These are phyloP conservation scores for Populus hybrid DNA, from an alignment of 441 rosid genomes.

Conservation along the genomic window DNA sequence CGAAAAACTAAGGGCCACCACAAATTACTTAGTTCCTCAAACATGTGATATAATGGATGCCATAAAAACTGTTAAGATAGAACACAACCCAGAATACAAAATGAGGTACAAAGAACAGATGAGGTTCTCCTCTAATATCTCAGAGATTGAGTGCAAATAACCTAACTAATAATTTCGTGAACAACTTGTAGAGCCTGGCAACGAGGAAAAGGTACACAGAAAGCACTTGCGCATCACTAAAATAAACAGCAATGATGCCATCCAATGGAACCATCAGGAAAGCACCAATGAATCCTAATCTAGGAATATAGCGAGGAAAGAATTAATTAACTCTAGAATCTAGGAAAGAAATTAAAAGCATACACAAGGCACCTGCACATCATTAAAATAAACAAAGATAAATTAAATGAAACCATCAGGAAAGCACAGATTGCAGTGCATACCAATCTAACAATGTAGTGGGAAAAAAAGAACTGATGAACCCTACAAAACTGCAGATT, in stretches of 20 bases:
- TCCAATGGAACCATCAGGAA: neutral
- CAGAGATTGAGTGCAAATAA: neutral
- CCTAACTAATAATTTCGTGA: neutral
- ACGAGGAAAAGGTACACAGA: neutral
- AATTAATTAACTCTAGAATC: neutral
- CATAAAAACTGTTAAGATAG: neutral
- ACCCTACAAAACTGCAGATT: neutral
- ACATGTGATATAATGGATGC: neutral
- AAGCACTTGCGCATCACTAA: neutral
- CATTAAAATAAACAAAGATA: neutral
- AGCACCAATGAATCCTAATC: neutral
- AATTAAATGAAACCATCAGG: neutral
- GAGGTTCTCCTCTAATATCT: neutral
- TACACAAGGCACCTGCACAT: neutral
- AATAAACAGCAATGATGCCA: neutral
- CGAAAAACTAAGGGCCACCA: neutral
- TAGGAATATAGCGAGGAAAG: neutral
- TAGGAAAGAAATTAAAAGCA: neutral
- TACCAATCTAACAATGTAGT: neutral
- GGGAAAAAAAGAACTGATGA: neutral
- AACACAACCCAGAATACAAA: neutral
- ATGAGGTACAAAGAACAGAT: neutral
- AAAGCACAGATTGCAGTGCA: neutral
- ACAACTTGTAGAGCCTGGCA: neutral
- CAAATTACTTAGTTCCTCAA: neutral